phyloP scores from a whole-genome alignment of 257 asterid species.

The Capsicum rhomboideum region DNA sequence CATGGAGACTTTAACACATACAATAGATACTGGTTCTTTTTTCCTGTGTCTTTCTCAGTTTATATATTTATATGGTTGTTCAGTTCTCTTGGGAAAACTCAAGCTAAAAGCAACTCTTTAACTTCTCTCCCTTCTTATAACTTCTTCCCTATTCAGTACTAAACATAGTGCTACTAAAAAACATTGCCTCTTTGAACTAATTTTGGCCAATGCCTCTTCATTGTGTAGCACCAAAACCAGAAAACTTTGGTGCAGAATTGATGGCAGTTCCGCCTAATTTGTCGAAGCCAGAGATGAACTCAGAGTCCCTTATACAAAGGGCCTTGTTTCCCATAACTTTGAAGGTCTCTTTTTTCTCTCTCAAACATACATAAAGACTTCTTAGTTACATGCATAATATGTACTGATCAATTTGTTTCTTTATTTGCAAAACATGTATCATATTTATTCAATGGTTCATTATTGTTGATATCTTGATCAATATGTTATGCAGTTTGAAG shows the following conservation, averaged over 20 bases:
- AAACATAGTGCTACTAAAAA: not conserved
- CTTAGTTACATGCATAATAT: not conserved
- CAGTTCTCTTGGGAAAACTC: conserved; percentile 37
- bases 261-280: conserved; percentile 14
- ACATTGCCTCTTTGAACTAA: not conserved
- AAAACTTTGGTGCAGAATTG: conserved; percentile 25
- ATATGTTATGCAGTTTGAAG: conserved; percentile 66
- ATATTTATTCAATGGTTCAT: not conserved
- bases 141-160: not conserved
- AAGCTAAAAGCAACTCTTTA: conserved; percentile 36
- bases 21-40: not conserved
- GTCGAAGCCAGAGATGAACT: conserved; percentile 29
- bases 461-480: not conserved
- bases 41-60: conserved; percentile 26
- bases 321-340: conserved; percentile 51
- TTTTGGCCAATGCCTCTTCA: conserved; percentile 49
- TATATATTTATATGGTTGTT: conserved; percentile 38
- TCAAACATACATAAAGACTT: not conserved
- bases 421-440: not conserved
- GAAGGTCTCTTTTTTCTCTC: conserved; percentile 37
- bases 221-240: conserved; percentile 64
- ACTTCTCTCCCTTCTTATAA: conserved; percentile 14
- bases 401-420: not conserved
- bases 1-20: conserved; percentile 21
- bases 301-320: conserved; percentile 50